These are phyloP conservation scores for Xylaria bambusicola DNA, from an alignment of 495 filamentous ascomycete genomes.

Conservation along the genomic window DNA sequence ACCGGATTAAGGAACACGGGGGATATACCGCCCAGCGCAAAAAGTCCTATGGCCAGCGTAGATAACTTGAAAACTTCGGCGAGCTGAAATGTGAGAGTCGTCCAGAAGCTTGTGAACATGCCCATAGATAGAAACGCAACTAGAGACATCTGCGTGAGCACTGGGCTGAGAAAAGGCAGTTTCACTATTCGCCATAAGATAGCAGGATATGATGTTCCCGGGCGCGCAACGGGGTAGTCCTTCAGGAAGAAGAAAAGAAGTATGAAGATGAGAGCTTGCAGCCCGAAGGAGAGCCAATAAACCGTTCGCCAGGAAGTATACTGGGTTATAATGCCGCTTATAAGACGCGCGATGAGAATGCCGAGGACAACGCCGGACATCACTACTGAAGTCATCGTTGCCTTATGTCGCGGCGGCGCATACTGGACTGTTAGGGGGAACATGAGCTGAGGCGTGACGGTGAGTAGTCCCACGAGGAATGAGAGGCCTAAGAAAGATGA, in stretches of 20 bases:
- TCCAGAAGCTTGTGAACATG: conserved; percentile 64
- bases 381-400: conserved; percentile 70
- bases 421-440: conserved; percentile 82
- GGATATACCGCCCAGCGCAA: conserved; percentile 67
- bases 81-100: conserved; percentile 79
- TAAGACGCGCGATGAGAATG: conserved; percentile 72
- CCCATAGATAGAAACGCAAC: conserved; percentile 45
- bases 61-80: conserved; percentile 60
- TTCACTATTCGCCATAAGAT: conserved; percentile 65
- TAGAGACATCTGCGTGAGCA: conserved; percentile 61
- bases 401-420: conserved; percentile 67
- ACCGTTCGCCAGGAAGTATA: conserved; percentile 73
- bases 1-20: conserved; percentile 61
- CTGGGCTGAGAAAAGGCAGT: conserved; percentile 63
- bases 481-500: conserved; percentile 65
- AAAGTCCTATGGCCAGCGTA: conserved; percentile 66
- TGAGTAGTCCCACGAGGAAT: conserved; percentile 70
- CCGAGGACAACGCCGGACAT: conserved; percentile 78
- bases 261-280: conserved; percentile 68
- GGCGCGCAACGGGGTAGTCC: conserved; percentile 77
- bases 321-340: conserved; percentile 73
- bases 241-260: conserved; percentile 76
- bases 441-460: conserved; percentile 85
- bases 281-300: conserved; percentile 76
- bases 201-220: conserved; percentile 63